Percentiles rank a stretch among this genome's conserved stretches.
Conservation (phyloP, 2,329 filamentous ascomycete genomes). For the Phialemonium atrogriseum region DNA sequence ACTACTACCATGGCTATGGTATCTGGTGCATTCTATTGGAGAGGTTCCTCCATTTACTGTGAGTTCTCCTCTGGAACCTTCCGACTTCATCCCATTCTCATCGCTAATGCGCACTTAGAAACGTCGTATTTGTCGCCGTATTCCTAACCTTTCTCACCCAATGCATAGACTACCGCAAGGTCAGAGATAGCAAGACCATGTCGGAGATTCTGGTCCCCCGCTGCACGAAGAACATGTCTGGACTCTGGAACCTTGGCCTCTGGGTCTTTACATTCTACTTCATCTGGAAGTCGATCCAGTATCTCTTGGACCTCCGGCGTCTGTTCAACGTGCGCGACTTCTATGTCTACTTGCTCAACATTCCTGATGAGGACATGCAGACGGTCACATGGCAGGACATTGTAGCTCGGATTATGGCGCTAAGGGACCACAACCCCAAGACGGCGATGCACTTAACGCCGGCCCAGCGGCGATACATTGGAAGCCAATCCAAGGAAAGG, state of each 20-base stretch:
- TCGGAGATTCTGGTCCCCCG: conserved; percentile 55
- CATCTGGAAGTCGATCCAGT: conserved; percentile 70
- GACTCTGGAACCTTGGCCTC: conserved; percentile 66
- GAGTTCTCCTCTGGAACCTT: conserved; percentile 23
- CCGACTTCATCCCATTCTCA: conserved; percentile 4
- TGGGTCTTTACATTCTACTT: conserved; percentile 85
- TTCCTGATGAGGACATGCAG: conserved; percentile 79
- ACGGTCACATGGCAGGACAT: conserved; percentile 92
- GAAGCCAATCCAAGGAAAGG: conserved; percentile 83
- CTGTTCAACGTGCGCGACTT: conserved; percentile 77
- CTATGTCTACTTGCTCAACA: conserved; percentile 72
- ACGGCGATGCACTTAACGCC: conserved; percentile 54
- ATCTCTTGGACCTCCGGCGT: conserved; percentile 63
- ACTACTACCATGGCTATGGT: conserved; percentile 76
- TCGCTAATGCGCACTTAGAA: conserved; percentile 35
- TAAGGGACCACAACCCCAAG: conserved; percentile 79
- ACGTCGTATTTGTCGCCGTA: conserved; percentile 72
- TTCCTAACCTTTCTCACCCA: conserved; percentile 78
- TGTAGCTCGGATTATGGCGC: conserved; percentile 73
- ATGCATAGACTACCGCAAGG: conserved; percentile 72
- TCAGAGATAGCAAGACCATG: conserved; percentile 55
- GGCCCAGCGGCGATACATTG: conserved; percentile 50
- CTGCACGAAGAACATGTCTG: conserved; percentile 69
- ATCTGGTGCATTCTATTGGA: conserved; percentile 77
- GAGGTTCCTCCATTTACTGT: conserved; percentile 65